Evolutionary conservation across 768 basidiomycete genomes (phyloP).

Genomic region (Gymnopilus dilepis): DNA sequence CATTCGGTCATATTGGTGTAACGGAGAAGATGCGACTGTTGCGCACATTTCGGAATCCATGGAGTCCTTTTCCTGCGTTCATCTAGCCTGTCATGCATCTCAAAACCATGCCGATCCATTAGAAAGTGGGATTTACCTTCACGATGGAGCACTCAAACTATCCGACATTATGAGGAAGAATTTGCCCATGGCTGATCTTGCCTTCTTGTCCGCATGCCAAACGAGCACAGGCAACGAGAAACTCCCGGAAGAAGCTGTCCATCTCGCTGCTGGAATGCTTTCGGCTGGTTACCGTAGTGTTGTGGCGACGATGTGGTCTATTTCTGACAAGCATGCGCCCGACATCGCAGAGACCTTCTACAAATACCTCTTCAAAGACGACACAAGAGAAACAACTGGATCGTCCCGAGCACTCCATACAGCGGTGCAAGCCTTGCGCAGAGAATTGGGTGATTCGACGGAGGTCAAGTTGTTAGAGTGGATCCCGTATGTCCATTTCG

Average conservation of each 20-base stretch:
- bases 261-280: not conserved
- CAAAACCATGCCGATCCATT: not conserved
- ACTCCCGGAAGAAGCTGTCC: constrained; percentile 1
- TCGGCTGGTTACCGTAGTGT: not conserved
- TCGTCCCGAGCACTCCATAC: not conserved
- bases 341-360: not conserved
- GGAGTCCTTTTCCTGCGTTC: not conserved
- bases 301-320: not conserved
- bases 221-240: not conserved
- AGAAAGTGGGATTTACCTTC: not conserved
- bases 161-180: not conserved
- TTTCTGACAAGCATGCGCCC: not conserved
- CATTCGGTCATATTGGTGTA: not conserved
- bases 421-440: not conserved
- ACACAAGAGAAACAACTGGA: not conserved
- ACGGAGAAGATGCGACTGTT: not conserved
- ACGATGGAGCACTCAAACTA: not conserved
- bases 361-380: not conserved
- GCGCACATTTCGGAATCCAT: not conserved
- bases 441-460: not conserved
- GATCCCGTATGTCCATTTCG: not conserved
- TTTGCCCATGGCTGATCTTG: not conserved
- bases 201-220: not conserved
- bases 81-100: not conserved
- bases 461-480: not conserved